Evolutionary conservation across 2,329 filamentous ascomycete genomes (phyloP), one percentile per base, ranked within the genome.

Genomic region (Penicillium fuscoglaucum): DNA sequence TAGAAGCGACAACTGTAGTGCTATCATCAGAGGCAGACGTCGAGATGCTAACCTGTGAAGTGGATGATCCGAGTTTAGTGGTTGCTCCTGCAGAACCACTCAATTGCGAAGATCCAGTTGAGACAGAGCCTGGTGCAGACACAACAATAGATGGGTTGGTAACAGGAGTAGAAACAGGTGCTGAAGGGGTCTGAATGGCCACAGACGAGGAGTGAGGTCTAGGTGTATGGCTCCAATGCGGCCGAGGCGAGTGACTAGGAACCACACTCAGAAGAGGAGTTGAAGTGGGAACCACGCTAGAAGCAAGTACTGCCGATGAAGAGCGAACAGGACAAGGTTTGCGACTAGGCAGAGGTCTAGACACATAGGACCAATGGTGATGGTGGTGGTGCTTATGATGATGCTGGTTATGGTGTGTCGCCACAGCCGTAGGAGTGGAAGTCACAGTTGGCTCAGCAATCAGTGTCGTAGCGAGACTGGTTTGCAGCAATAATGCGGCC

Each of bases 261-360:
- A 43, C 4, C 21, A 9, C n/a, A 40, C 37, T 52, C 13, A 28
- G 39, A 31, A 43, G 19, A 3, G 49, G 39, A 28, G 55, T 47
- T 8, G 41, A n/a, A 41, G 43, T 48, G 7, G 39, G 19, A 10
- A 24, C 15, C 6, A 24, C 19, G 1, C 39, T 41, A 5, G 40
- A 52, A 17, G 48, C 39, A 17, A 35, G 43, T 35, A 53, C 28
- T 17, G 37, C 40, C 21, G 50, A 48, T 13, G 50, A 58, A 28
- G 37, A 44, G 31, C 12, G 44, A 50, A 28, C 37, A 29, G 37
- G 52, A n/a, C 56, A 58, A 29, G 49, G 49, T 7, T 17, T 53
- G 29, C 56, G 56, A 43, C 56, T 58, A n/a, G 56, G 56, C 37
- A 54, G 44, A 6, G 28, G 35, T 17, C 51, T 48, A 13, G 50